Evolutionary conservation across 2,329 filamentous ascomycete species (phyloP).

Genomic region (Diaporthe citriasiana): DNA sequence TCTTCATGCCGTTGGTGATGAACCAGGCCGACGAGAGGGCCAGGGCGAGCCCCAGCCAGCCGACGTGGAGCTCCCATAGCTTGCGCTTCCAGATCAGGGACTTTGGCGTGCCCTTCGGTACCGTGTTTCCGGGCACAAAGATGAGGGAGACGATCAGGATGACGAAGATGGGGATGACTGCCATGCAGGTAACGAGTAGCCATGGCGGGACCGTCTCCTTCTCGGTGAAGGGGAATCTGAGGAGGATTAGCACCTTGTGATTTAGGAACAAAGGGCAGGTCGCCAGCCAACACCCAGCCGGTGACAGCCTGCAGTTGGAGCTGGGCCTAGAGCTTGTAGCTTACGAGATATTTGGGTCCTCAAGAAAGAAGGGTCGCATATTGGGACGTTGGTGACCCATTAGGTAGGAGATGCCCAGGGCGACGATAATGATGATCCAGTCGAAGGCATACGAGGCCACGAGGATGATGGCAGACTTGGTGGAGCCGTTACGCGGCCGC

Average conservation of each 20-base stretch:
- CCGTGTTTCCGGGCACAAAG: slow-evolving; percentile 80
- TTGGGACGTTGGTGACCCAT: slow-evolving; percentile 74
- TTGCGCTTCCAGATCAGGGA: slow-evolving; percentile 82
- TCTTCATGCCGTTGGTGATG: slow-evolving; percentile 89
- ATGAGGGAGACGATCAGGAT: slow-evolving; percentile 78
- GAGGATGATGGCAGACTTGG: slow-evolving; percentile 56
- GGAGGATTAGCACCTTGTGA: background rate
- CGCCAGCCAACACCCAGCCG: background rate
- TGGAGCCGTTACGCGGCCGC: slow-evolving; percentile 38
- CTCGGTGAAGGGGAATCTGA: slow-evolving; percentile 77
- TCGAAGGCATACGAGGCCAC: slow-evolving; percentile 79
- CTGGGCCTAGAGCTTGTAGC: slow-evolving; percentile 45
- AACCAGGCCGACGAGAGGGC: slow-evolving; percentile 81
- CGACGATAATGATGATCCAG: slow-evolving; percentile 77
- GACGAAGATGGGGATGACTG: slow-evolving; percentile 75
- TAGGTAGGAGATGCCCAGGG: slow-evolving; percentile 70
- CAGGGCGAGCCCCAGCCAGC: slow-evolving; percentile 85
- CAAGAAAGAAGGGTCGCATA: slow-evolving; percentile 78
- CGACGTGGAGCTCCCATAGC: slow-evolving; percentile 90
- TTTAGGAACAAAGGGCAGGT: background rate
- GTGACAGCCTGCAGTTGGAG: background rate
- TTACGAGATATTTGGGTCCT: slow-evolving; percentile 82
- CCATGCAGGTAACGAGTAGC: slow-evolving; percentile 74
- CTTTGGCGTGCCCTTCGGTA: slow-evolving; percentile 72
- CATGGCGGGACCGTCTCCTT: slow-evolving; percentile 80